phyloP scores from a whole-genome alignment of 768 basidiomycete genomes.

The Naganishia onofrii region DNA sequence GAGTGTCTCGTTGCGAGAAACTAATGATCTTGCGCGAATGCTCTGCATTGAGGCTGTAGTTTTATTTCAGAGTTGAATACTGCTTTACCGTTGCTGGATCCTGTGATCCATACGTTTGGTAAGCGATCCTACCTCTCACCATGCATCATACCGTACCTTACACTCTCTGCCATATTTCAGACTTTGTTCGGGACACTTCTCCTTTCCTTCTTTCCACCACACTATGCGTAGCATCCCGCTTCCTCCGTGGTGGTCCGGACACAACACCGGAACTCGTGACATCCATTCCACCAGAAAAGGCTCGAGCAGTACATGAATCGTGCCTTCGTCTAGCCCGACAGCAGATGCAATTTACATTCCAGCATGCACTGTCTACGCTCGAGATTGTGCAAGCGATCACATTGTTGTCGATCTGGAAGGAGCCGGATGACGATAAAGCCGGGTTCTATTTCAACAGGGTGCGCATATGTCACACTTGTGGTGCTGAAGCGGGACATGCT shows the following conservation, averaged over 20 bases:
- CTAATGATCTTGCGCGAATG: background rate
- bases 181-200: slow-evolving; percentile 31
- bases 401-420: slow-evolving; percentile 36
- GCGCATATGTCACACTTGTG: no score
- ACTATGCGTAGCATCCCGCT: slow-evolving; percentile 35
- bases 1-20: background rate
- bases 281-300: slow-evolving; percentile 33
- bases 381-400: slow-evolving; percentile 36
- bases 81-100: slow-evolving; percentile 32
- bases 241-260: slow-evolving; percentile 31
- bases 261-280: slow-evolving; percentile 21
- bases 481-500: no score
- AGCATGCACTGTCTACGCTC: slow-evolving; percentile 32
- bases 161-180: background rate
- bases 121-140: background rate
- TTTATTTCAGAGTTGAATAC: slow-evolving; percentile 35
- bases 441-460: slow-evolving; percentile 35
- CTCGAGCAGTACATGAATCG: slow-evolving; percentile 36
- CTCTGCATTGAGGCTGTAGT: slow-evolving; percentile 1
- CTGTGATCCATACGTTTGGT: slow-evolving; percentile 33
- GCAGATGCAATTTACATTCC: slow-evolving; percentile 35
- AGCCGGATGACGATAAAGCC: slow-evolving; percentile 41
- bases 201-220: slow-evolving; percentile 37
- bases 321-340: slow-evolving; percentile 35
- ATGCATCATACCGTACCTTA: background rate